Base-by-base conservation (phyloP, 2,329 filamentous ascomycete species). In the Pestalotiopsis sp. region DNA sequence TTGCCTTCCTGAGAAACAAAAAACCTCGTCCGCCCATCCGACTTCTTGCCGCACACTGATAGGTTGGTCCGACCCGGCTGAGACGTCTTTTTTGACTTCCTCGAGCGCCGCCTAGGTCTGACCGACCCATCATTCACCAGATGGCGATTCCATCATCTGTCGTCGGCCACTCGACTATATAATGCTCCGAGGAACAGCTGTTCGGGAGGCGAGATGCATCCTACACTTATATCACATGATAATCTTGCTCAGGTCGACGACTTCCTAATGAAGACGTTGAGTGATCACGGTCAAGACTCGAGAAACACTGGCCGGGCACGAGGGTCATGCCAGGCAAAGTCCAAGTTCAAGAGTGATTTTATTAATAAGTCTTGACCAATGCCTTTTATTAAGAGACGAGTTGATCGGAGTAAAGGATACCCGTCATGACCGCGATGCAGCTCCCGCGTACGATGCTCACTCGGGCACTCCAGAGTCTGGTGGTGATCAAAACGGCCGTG, bases 1-100 rank as follows among this genome's bases (percentile, higher is more conserved):
- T 65, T 49, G 62, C 62, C 40, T 65, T 65, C 62, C 62, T 65
- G 31, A 27, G 13, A 60, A 31, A 62, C 40, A 49, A 65, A 45
- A 45, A 52, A 52, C 45, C 45, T 52, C 45, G n/a, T 36, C n/a
- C 27, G 27, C 25, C 59, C 62, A 65, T 52, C 38, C 38, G 40
- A 49, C 38, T 40, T 52, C 20, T 31, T 49, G 12, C 62, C 62
- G 38, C 23, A n/a, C 40, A 31, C 20, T 49, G 36, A 25, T 45
- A 36, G 38, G 62, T 45, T 27, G 23, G 20, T 65, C 27, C 40
- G 38, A 49, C 38, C 40, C 38, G 62, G 62, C 62, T 62, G 59
- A 40, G 31, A n/a, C 57, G 57, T 60, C 38, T 52, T 23, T 49
- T 49, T 65, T 65, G 20, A 45, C 41, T 52, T 65, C 62, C 38